These are phyloP conservation scores for Begonia loranthoides DNA, from an alignment of 306 rosid species.

Conservation along the genomic window DNA sequence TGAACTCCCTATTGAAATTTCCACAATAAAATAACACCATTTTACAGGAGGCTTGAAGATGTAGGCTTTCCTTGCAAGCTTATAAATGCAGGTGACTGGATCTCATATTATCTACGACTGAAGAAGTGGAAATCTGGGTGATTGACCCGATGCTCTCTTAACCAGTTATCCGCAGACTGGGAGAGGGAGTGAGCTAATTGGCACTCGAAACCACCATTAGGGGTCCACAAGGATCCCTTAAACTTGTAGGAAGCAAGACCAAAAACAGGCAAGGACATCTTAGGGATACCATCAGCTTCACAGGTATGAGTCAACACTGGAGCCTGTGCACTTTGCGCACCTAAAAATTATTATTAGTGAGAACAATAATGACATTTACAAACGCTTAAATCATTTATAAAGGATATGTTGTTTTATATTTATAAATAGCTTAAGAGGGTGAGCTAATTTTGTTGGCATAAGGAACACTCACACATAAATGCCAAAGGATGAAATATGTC, in stretches of 20 bases:
- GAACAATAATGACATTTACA: neutral
- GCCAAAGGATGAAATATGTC: no score
- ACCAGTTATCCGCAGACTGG: conserved; percentile 69
- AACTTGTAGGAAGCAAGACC: conserved; percentile 79
- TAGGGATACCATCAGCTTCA: conserved; percentile 41
- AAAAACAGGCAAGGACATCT: conserved; percentile 41
- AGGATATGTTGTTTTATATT: neutral
- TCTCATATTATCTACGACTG: no score
- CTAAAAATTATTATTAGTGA: conserved; percentile 13
- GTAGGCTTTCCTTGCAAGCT: no score
- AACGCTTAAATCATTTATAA: neutral
- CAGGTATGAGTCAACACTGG: conserved; percentile 44
- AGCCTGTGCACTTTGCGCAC: conserved; percentile 28
- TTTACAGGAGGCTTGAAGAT: no score
- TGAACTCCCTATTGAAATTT: no score
- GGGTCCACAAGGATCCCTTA: conserved; percentile 58
- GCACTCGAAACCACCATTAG: conserved; percentile 34
- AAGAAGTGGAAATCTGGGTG: conserved; percentile 88
- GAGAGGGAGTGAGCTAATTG: conserved; percentile 41
- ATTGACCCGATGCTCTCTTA: conserved; percentile 48
- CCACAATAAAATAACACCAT: no score
- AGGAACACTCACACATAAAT: neutral
- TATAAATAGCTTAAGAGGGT: neutral
- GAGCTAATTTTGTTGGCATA: conserved; percentile 29
- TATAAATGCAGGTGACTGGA: no score